Percentiles rank a stretch among this genome's conserved stretches.
These are phyloP conservation scores for Kwoniella botswanensis DNA, from an alignment of 768 basidiomycete genomes.

Conservation along the genomic window DNA sequence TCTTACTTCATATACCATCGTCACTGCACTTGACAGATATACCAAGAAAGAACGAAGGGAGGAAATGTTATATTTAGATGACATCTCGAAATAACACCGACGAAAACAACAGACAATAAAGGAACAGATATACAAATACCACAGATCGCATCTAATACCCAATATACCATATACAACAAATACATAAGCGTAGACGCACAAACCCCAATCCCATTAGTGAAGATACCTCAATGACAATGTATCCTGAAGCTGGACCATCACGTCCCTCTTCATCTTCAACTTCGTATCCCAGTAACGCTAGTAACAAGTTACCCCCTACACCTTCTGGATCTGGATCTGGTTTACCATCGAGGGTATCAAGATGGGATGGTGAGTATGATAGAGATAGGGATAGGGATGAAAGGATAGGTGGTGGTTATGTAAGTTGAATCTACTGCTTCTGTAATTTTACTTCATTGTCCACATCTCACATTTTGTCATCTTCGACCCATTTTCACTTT, in stretches of 20 bases:
- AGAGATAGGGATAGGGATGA: constrained; percentile 19
- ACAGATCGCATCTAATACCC: too few relatives aligned
- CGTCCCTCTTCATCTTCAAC: constrained; percentile 3
- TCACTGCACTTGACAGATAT: too few relatives aligned
- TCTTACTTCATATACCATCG: neutral
- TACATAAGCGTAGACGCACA: too few relatives aligned
- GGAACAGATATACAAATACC: too few relatives aligned
- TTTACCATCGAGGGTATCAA: neutral
- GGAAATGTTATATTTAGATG: too few relatives aligned
- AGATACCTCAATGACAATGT: constrained; percentile 14
- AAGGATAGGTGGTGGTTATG: constrained; percentile 3
- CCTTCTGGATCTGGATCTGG: constrained; percentile 1
- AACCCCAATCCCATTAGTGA: neutral
- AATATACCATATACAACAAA: too few relatives aligned
- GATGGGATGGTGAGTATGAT: constrained; percentile 17
- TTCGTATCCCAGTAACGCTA: constrained; percentile 8
- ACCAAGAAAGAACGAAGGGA: too few relatives aligned
- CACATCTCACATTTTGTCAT: neutral
- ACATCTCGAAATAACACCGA: too few relatives aligned
- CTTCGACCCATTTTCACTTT: neutral
- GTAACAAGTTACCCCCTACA: constrained; percentile 7
- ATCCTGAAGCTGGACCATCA: constrained; percentile 17
- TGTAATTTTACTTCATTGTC: too few relatives aligned
- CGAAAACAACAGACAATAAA: too few relatives aligned
- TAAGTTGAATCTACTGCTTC: neutral